These are phyloP conservation scores for Dactylellina cionopaga DNA, from an alignment of 2,329 filamentous ascomycete species.

Conservation along the genomic window DNA sequence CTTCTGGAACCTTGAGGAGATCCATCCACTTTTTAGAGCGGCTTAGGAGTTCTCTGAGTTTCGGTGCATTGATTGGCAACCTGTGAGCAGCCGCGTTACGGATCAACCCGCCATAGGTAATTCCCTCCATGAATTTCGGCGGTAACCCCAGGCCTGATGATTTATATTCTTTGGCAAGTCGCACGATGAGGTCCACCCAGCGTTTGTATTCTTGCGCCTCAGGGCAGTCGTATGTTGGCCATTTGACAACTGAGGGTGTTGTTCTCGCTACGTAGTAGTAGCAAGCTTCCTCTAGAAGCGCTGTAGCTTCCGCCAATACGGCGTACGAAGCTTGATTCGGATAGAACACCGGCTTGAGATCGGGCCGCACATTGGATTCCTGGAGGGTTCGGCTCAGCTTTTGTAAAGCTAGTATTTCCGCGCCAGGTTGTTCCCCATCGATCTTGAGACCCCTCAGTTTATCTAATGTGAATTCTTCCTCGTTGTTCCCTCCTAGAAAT, in stretches of 20 bases:
- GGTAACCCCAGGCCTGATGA: conserved; percentile 21
- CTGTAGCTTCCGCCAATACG: conserved; percentile 36
- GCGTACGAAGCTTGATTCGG: conserved; percentile 31
- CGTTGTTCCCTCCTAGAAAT: background rate
- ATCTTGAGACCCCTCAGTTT: conserved; percentile 5
- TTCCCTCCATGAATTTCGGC: conserved; percentile 13
- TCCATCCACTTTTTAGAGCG: conserved; percentile 21
- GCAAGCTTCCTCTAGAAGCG: conserved; percentile 37
- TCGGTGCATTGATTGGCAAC: conserved; percentile 31
- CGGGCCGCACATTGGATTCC: conserved; percentile 4
- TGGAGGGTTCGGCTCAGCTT: conserved; percentile 19
- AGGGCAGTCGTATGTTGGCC: conserved; percentile 38
- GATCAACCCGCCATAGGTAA: conserved; percentile 29
- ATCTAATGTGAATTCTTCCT: conserved; percentile 12
- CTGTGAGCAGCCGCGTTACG: conserved; percentile 49
- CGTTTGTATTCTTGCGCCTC: conserved; percentile 45
- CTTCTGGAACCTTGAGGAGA: conserved; percentile 20
- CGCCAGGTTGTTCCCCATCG: background rate
- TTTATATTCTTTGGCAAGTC: conserved; percentile 17
- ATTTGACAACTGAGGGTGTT: conserved; percentile 15
- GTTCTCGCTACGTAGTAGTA: conserved; percentile 17
- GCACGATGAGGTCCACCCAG: conserved; percentile 33
- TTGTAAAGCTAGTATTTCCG: conserved; percentile 6
- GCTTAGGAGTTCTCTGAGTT: conserved; percentile 25
- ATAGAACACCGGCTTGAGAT: conserved; percentile 33